Conservation (phyloP, 2,329 filamentous ascomycete genomes). For the Mycosphaerella sp. region DNA sequence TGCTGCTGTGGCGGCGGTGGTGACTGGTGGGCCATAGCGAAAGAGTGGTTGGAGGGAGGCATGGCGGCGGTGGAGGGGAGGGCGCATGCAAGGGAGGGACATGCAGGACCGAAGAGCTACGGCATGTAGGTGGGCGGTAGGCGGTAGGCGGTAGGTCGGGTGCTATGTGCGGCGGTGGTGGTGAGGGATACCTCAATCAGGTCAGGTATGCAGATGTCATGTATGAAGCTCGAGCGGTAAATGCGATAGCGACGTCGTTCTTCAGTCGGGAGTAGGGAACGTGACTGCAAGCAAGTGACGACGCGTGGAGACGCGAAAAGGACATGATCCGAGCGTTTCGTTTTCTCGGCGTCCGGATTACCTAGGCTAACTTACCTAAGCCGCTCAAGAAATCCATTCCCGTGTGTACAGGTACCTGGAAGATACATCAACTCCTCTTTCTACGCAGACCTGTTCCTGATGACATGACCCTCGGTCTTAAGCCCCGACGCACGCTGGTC, state of each 20-base stretch:
- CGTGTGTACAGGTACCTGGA: too few species aligned
- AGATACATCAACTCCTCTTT: too few species aligned
- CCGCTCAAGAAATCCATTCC: too few species aligned
- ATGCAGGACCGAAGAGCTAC: neutral
- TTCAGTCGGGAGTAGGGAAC: too few species aligned
- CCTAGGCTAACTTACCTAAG: too few species aligned
- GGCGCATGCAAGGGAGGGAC: slow-evolving; percentile 11
- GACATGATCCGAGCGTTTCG: too few species aligned
- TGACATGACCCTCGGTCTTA: slow-evolving; percentile 2
- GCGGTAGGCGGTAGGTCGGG: neutral
- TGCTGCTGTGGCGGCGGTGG: slow-evolving; percentile 15
- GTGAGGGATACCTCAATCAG: too few species aligned
- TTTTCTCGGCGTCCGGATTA: too few species aligned
- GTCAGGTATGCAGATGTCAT: neutral
- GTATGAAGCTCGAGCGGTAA: too few species aligned
- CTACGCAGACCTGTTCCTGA: neutral
- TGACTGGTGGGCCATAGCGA: slow-evolving; percentile 20
- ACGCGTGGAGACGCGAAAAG: too few species aligned
- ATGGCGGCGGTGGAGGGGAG: slow-evolving; percentile 20
- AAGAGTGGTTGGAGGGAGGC: slow-evolving; percentile 27
- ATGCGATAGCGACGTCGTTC: too few species aligned
- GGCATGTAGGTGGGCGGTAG: neutral
- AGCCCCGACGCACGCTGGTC: neutral
- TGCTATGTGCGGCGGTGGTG: neutral
- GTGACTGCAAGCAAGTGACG: too few species aligned